A percentile compares a stretch with the other conserved stretches of the same genome.
Evolutionary conservation across 371 early-diverging fungal genomes (phyloP).

Genomic region (Smittium culicis): DNA sequence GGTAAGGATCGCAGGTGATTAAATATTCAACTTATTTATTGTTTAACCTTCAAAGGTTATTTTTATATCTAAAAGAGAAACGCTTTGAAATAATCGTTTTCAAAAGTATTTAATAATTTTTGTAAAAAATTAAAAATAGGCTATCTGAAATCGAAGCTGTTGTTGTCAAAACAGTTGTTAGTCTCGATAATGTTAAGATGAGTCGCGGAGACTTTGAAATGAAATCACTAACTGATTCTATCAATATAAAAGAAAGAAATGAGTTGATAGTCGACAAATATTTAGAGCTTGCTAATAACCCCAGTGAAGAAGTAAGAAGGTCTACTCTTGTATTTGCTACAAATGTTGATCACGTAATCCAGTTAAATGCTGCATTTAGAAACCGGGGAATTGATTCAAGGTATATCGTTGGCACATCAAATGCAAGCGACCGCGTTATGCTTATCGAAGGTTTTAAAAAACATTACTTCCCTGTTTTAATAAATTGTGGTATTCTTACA

Average conservation of each 20-base stretch:
- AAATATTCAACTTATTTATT: too few species aligned
- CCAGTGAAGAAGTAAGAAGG: conserved; percentile 23
- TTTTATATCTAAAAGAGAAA: not conserved
- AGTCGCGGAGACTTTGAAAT: conserved; percentile 46
- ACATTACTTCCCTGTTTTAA: conserved; percentile 57
- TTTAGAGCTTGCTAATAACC: conserved; percentile 24
- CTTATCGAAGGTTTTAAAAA: conserved; percentile 44
- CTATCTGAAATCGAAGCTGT: conserved; percentile 37
- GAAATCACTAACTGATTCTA: conserved; percentile 38
- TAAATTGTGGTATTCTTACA: conserved; percentile 79
- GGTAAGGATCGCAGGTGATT: too few species aligned
- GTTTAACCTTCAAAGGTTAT: too few species aligned
- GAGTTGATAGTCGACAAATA: conserved; percentile 48
- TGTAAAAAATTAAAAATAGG: not conserved
- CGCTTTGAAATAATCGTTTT: not conserved
- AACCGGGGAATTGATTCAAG: conserved; percentile 43
- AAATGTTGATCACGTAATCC: conserved; percentile 55
- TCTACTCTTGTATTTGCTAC: conserved; percentile 80
- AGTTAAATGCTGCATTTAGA: conserved; percentile 42
- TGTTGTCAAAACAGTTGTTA: conserved; percentile 44
- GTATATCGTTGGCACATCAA: conserved; percentile 48
- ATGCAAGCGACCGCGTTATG: conserved; percentile 35
- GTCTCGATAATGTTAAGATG: conserved; percentile 37
- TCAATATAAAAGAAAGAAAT: conserved; percentile 57
- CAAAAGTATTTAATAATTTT: not conserved